Evolutionary conservation across 2,329 filamentous ascomycete genomes (phyloP), one percentile per base, ranked within the genome.

Genomic region (Cryoendolithus antarcticus): DNA sequence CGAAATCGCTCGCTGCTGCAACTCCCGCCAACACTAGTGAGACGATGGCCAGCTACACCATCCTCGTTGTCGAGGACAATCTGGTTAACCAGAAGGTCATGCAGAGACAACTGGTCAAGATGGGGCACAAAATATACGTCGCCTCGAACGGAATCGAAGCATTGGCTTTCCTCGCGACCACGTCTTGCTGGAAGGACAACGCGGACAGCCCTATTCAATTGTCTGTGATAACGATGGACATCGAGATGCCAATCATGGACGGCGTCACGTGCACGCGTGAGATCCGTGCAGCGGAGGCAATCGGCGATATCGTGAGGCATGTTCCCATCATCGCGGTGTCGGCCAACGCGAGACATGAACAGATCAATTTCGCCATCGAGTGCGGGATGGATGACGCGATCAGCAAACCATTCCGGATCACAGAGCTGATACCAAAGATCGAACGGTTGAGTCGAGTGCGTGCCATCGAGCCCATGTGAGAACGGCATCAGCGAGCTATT

Each of bases 381-480:
- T 48, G 48, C 9, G 51, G 52, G 2, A 50, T 55, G 48, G 42
- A 50, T 37, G 44, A 41, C n/a, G 39, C 48, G 15, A 48, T 42
- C 2, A 50, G 44, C 1, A 50, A 50, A 30, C 48, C 48, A 4
- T 50, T 70, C 47, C 56, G 66, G 11, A 69, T 69, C 21, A 57
- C 59, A 2, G 67, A 70, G 32, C 48, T 70, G 13, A 56, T 69
- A 9, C 66, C 67, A 2, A 70, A 69, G 50, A 69, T 70, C 35
- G 65, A 69, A 40, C 64, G 69, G 43, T 44, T 70, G 36, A 27
- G 24, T 27, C 24, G 24, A 27, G 24, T 27, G 24, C 24, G 24
- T 27, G 7, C 24, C 4, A 27, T 27, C 24, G 24, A 27, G 24
- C 24, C 24, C 24, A 27, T 27, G 24, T 27, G 24, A 27, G 24